These are phyloP conservation scores for Glaciozyma martinii DNA, from an alignment of 768 basidiomycete species.

Conservation along the genomic window DNA sequence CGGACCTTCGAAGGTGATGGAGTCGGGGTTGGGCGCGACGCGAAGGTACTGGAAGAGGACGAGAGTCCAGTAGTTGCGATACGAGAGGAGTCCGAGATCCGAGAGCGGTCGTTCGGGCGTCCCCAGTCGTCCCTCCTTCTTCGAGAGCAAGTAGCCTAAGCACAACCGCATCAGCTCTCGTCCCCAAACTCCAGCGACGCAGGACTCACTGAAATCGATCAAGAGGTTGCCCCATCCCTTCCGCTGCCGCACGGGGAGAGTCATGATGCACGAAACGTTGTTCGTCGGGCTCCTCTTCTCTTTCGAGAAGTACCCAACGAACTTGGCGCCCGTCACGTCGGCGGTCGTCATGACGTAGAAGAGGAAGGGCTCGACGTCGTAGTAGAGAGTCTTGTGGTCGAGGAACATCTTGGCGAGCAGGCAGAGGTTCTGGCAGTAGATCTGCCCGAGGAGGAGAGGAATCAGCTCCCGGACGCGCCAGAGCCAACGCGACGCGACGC, in stretches of 20 bases:
- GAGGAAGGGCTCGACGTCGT: conserved; percentile 97
- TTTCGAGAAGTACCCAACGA: conserved; percentile 97
- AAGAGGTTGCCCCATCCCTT: conserved; percentile 94
- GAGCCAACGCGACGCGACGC: conserved; percentile 31
- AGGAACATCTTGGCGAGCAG: conserved; percentile 97
- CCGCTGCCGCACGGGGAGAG: conserved; percentile 83
- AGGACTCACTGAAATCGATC: conserved; percentile 88
- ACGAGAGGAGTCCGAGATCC: conserved; percentile 82
- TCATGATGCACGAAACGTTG: conserved; percentile 99
- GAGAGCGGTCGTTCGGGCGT: conserved; percentile 96
- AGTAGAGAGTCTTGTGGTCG: conserved; percentile 96
- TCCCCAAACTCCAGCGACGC: neutral
- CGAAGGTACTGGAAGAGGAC: conserved; percentile 70
- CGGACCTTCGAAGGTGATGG: conserved; percentile 46
- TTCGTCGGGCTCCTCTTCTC: conserved; percentile 94
- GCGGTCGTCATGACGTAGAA: conserved; percentile 90
- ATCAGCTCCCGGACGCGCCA: neutral
- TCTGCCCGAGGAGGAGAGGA: conserved; percentile 47
- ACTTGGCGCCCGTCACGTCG: conserved; percentile 80
- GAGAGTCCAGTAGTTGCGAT: conserved; percentile 88
- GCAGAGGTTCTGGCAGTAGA: conserved; percentile 98
- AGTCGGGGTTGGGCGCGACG: conserved; percentile 52
- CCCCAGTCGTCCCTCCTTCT: conserved; percentile 80
- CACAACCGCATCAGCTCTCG: neutral
- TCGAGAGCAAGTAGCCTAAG: conserved; percentile 92